phyloP scores from a whole-genome alignment of 1,284 basidiomycete genomes.

The Takashimella koratensis region DNA sequence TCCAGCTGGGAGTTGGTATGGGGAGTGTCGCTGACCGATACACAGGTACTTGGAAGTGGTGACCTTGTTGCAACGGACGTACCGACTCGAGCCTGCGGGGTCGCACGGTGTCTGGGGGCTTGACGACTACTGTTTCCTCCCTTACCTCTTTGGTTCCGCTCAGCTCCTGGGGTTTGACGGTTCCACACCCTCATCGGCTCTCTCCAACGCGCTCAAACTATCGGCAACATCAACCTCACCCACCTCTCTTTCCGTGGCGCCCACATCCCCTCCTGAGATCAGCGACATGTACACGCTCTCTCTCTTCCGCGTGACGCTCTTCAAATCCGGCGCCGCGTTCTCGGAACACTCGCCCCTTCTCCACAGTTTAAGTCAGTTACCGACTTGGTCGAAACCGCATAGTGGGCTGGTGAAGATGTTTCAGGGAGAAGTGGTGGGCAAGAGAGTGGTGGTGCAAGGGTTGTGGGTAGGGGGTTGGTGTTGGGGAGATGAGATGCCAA shows the following conservation, averaged over 20 bases:
- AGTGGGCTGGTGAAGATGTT: slow-evolving; percentile 94
- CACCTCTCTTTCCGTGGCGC: slow-evolving; percentile 16
- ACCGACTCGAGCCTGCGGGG: slow-evolving; percentile 90
- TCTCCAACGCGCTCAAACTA: slow-evolving; percentile 23
- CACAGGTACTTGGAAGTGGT: slow-evolving; percentile 72
- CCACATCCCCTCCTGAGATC: slow-evolving; percentile 47
- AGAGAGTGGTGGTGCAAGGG: slow-evolving; percentile 96
- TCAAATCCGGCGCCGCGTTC: slow-evolving; percentile 77
- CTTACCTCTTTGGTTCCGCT: slow-evolving; percentile 87
- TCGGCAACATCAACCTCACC: slow-evolving; percentile 43
- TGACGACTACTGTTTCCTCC: slow-evolving; percentile 88
- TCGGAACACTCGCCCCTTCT: slow-evolving; percentile 90
- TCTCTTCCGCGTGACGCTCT: slow-evolving; percentile 71
- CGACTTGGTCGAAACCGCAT: slow-evolving; percentile 85
- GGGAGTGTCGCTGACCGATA: not conserved
- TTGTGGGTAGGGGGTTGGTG: slow-evolving; percentile 72
- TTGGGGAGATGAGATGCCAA: slow-evolving; percentile 34
- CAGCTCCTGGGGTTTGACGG: slow-evolving; percentile 60
- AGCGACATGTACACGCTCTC: slow-evolving; percentile 74
- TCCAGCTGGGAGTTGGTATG: no score
- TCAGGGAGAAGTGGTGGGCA: slow-evolving; percentile 88
- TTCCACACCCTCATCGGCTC: not conserved
- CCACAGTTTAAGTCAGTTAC: slow-evolving; percentile 78
- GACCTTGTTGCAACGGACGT: slow-evolving; percentile 83
- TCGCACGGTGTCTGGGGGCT: slow-evolving; percentile 98